A percentile compares a stretch with the other conserved stretches of the same genome.
Evolutionary conservation across 2,329 filamentous ascomycete genomes (phyloP).

Genomic region (Ceratocystis huliohia): DNA sequence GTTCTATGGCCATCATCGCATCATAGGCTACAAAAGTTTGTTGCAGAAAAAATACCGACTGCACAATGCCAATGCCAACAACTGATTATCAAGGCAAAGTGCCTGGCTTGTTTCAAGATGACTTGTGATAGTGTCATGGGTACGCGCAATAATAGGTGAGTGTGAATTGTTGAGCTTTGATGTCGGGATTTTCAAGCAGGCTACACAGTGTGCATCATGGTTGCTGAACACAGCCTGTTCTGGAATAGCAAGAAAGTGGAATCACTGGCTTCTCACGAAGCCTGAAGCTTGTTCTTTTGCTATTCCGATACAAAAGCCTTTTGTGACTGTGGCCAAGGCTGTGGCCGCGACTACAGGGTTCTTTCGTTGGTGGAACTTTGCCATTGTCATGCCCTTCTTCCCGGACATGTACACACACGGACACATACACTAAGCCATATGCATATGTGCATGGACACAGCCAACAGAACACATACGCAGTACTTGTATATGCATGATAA

Average conservation of each 20-base stretch:
- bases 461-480: background rate
- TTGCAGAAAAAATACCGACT: too few relatives aligned
- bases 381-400: background rate
- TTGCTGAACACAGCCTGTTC: background rate
- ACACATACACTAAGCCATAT: background rate
- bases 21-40: background rate
- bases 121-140: too few relatives aligned
- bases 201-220: background rate
- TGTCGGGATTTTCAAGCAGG: background rate
- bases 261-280: background rate
- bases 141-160: background rate
- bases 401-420: background rate
- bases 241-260: background rate
- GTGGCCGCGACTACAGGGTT: background rate
- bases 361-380: background rate
- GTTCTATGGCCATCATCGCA: background rate
- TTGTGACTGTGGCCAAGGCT: background rate
- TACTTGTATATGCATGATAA: background rate
- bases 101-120: too few relatives aligned
- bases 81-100: too few relatives aligned
- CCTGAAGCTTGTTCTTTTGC: background rate
- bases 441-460: background rate
- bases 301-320: background rate
- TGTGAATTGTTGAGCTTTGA: background rate
- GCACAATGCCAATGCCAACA: too few relatives aligned